Base-by-base conservation (phyloP, 768 basidiomycete genomes). In the Sporobolomyces phaffii region DNA sequence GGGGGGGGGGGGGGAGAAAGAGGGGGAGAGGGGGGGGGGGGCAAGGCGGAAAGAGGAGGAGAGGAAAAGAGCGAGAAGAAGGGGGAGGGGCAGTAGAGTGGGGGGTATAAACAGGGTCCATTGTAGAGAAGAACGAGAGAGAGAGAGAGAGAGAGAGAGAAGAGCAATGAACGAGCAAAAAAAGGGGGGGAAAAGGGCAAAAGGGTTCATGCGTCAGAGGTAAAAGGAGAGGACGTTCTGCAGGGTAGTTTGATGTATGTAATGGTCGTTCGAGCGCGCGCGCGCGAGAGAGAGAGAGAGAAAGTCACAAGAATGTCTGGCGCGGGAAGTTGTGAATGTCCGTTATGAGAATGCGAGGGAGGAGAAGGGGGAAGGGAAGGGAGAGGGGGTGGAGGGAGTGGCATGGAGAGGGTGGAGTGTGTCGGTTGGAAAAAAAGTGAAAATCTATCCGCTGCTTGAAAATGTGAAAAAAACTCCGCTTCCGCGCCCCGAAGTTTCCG, bases 131-230 rank as follows among this genome's bases (percentile, higher is more conserved):
- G 1, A 88, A 41, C 40, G 89, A 69, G 91, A 89, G 11, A 90
- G 90, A 76, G 92, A 79, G 81, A 93, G 93, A 36, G 93, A 83
- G 1, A 93, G 81, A 34, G 91, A 77, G 20, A 93, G 83, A 66
- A 94, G 78, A 0, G 88, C 85, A 7, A 84, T 83, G 5, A 91
- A 34, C 92, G 93, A 0, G 83, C 80, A 71, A 89, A 81, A 0
- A 90, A n/a, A n/a, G n/a, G n/a, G n/a, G n/a, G n/a, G n/a, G n/a
- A n/a, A n/a, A n/a, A n/a, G n/a, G n/a, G n/a, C n/a, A n/a, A n/a
- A n/a, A n/a, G n/a, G n/a, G n/a, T n/a, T n/a, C n/a, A n/a, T n/a
- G n/a, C n/a, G n/a, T n/a, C n/a, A n/a, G n/a, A n/a, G n/a, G n/a
- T n/a, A n/a, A n/a, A n/a, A n/a, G n/a, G n/a, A n/a, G n/a, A n/a